A percentile compares a stretch with the other conserved stretches of the same genome.
These are phyloP conservation scores for Rhododendron griersonianum DNA, from an alignment of 148 eudicot genomes.

Conservation along the genomic window DNA sequence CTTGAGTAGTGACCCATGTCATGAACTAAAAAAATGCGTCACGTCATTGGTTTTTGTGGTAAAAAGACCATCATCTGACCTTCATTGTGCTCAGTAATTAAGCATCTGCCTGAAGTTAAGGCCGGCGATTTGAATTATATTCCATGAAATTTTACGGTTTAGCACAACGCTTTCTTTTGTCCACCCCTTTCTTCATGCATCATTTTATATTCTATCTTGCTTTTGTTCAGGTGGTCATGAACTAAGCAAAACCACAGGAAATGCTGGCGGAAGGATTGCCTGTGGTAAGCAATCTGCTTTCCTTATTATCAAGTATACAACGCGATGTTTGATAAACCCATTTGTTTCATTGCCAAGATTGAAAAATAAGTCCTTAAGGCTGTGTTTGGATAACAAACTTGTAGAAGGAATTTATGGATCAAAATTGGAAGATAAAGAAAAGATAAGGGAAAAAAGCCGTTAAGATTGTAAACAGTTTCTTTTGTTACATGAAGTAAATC, in stretches of 20 bases:
- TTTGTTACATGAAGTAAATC: background rate
- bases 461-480: background rate
- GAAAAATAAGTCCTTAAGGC: background rate
- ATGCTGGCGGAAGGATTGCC: slow-evolving; percentile 79
- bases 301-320: background rate
- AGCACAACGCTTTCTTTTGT: background rate
- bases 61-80: background rate
- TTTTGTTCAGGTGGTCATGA: slow-evolving; percentile 61
- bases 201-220: background rate
- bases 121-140: background rate
- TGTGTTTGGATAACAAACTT: background rate
- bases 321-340: background rate
- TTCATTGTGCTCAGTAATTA: background rate
- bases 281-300: slow-evolving; percentile 47
- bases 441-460: background rate
- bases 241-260: slow-evolving; percentile 74
- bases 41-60: background rate
- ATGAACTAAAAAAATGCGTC: background rate
- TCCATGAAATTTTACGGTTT: background rate
- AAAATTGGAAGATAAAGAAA: background rate
- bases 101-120: background rate
- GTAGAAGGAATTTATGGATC: background rate
- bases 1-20: background rate
- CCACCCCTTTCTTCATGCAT: background rate
- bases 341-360: background rate